Evolutionary conservation across 2,329 filamentous ascomycete genomes (phyloP).

Genomic region (Neofusicoccum sp.): DNA sequence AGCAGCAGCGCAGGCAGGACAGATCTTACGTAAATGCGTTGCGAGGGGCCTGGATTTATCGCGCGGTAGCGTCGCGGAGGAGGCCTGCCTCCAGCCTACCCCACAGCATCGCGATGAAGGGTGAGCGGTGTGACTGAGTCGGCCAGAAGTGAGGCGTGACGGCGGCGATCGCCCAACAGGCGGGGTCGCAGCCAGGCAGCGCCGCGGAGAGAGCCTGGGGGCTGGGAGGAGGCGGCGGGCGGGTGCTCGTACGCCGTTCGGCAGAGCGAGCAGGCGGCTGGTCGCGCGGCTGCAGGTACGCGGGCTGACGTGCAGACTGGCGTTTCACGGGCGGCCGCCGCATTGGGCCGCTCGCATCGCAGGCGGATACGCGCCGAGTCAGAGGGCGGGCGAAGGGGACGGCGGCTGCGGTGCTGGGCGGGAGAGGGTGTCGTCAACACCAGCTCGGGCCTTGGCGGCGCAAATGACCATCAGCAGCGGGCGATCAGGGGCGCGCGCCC

Average conservation of each 20-base stretch:
- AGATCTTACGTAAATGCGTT: slow-evolving; percentile 16
- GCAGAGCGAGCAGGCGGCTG: not conserved
- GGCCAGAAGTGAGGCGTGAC: not conserved
- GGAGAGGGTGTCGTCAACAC: not conserved
- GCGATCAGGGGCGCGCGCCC: slow-evolving; percentile 12
- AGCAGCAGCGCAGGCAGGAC: not conserved
- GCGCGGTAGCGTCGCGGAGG: slow-evolving; percentile 1
- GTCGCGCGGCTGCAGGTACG: slow-evolving; percentile 1
- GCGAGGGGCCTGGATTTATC: slow-evolving; percentile 10
- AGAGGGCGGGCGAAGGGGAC: not conserved
- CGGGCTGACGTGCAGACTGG: slow-evolving; percentile 15
- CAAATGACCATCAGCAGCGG: slow-evolving; percentile 13
- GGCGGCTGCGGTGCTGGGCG: not conserved
- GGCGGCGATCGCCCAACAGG: not conserved
- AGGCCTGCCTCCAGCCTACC: slow-evolving; percentile 3
- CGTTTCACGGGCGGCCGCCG: slow-evolving; percentile 1
- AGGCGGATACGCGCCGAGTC: too few species aligned
- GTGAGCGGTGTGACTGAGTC: not conserved
- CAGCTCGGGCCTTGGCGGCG: not conserved
- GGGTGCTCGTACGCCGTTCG: not conserved
- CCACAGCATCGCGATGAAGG: not conserved
- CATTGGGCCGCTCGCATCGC: too few species aligned
- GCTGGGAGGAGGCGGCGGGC: not conserved
- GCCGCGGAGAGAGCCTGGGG: too few species aligned
- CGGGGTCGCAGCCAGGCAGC: not conserved